A percentile compares a stretch with the other conserved stretches of the same genome.
These are phyloP conservation scores for Microbotryomycetes sp. DNA, from an alignment of 1,284 basidiomycete species.

Conservation along the genomic window DNA sequence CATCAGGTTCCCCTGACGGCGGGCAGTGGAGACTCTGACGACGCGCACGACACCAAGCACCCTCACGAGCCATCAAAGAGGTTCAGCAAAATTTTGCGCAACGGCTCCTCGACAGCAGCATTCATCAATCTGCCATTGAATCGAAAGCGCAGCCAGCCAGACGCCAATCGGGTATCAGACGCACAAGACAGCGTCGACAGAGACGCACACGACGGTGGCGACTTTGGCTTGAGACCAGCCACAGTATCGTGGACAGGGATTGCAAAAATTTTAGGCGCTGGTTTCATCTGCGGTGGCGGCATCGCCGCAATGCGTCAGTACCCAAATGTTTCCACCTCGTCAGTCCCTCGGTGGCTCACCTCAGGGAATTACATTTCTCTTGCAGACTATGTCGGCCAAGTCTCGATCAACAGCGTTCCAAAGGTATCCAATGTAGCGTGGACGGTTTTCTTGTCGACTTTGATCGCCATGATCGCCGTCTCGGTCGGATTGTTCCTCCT, in stretches of 20 bases:
- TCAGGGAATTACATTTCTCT: neutral
- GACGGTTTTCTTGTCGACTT: slow-evolving; percentile 43
- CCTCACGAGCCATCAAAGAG: too few relatives aligned
- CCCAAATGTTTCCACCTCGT: neutral
- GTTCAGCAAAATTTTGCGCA: neutral
- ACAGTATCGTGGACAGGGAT: slow-evolving; percentile 42
- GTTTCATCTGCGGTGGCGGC: slow-evolving; percentile 44
- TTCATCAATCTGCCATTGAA: neutral
- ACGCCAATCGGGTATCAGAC: slow-evolving; percentile 10
- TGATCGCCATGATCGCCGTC: slow-evolving; percentile 45
- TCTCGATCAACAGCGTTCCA: slow-evolving; percentile 44
- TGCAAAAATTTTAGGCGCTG: slow-evolving; percentile 43
- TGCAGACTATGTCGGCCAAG: slow-evolving; percentile 46
- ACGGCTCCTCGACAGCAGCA: neutral
- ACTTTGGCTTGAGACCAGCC: slow-evolving; percentile 36
- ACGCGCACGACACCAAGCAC: neutral
- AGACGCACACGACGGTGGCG: slow-evolving; percentile 30
- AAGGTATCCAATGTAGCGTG: slow-evolving; percentile 42
- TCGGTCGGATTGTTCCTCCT: slow-evolving; percentile 46
- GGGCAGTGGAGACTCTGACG: neutral
- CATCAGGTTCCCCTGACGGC: neutral
- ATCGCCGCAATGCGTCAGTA: slow-evolving; percentile 46
- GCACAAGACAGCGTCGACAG: slow-evolving; percentile 25
- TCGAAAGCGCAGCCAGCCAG: neutral
- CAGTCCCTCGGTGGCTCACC: too few relatives aligned